Base-by-base conservation (phyloP, 2,329 filamentous ascomycete species). In the Graphilbum sp. region DNA sequence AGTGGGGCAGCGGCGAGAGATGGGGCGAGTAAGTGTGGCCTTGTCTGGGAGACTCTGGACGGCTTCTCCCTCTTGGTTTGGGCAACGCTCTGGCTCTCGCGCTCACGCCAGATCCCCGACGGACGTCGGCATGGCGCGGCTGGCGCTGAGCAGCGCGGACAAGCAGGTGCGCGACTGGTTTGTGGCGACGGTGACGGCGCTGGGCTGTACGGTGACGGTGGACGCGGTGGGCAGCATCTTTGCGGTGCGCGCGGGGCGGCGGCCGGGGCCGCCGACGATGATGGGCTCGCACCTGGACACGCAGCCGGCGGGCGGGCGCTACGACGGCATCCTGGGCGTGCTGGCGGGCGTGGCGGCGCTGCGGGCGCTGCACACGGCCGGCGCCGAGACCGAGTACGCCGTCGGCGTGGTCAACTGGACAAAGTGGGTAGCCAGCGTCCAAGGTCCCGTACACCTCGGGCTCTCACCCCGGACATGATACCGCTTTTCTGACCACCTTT, bases 151-250 rank as follows among this genome's bases (percentile, higher is more conserved):
- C 5, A 73, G 86, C 47, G 63, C 73, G 7, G 83, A 88, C 52
- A 82, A 78, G 50, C 56, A 69, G 47, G 80, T 69, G 15, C 70
- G 83, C 31, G 72, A 81, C 52, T 88, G 82, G 82, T 85, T 88
- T 45, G 65, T 74, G 0, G 53, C 72, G n/a, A 75, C 72, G 0
- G 73, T 70, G 2, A 57, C 70, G 47, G 60, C 59, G 0, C 56
- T 87, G 0, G 78, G 75, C 6, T 88, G 82, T 53, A 63, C 65
- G 4, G 64, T 81, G 8, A 75, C 67, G 0, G 56, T 84, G 1
- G 83, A 90, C 52, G 62, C 71, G 19, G 85, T 88, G 72, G 82
- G 82, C 16, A 90, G 88, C 47, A 80, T 79, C 43, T 90, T 88
- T 52, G 79, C 82, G 1, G 63, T 83, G 3, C 67, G 77, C 3